Percentiles rank a stretch among this genome's conserved stretches.
Conservation (phyloP, 352 stramenopile species). For the Pythium utonaiense region DNA sequence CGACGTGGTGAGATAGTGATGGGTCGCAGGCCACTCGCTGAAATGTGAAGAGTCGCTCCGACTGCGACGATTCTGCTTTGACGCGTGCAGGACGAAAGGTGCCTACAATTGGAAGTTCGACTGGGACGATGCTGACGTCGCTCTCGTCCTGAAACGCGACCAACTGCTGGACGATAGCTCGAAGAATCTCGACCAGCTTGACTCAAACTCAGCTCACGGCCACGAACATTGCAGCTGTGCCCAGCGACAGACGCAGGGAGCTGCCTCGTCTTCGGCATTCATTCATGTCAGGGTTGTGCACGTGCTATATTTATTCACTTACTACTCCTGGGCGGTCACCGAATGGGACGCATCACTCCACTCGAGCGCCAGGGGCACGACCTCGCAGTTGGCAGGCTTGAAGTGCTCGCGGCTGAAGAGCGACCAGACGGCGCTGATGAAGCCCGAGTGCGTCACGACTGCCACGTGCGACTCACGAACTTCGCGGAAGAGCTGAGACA, state of each 20-base stretch:
- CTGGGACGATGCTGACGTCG: not conserved
- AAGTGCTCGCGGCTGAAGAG: conserved; percentile 35
- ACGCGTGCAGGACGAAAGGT: too few species aligned
- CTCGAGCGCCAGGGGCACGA: conserved; percentile 25
- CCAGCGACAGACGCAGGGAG: too few species aligned
- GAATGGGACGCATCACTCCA: conserved; percentile 3
- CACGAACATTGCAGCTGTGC: too few species aligned
- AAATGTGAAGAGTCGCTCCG: not conserved
- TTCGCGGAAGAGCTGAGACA: conserved; percentile 48
- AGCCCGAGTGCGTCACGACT: conserved; percentile 67
- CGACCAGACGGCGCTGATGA: conserved; percentile 55
- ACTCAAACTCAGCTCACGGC: too few species aligned
- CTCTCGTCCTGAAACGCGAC: not conserved
- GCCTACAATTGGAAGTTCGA: too few species aligned
- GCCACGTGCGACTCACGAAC: conserved; percentile 51
- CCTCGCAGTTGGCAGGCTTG: conserved; percentile 30
- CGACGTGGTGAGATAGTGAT: not conserved
- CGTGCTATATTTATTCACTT: conserved; percentile 8
- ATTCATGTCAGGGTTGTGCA: not conserved
- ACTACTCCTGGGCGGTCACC: not conserved
- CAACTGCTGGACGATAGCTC: too few species aligned
- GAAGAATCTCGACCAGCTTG: too few species aligned
- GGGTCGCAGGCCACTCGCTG: not conserved
- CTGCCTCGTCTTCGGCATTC: not conserved
- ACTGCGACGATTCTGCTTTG: not conserved